phyloP scores from a whole-genome alignment of 331 rosid genomes.

The Phaseolus coccineus region DNA sequence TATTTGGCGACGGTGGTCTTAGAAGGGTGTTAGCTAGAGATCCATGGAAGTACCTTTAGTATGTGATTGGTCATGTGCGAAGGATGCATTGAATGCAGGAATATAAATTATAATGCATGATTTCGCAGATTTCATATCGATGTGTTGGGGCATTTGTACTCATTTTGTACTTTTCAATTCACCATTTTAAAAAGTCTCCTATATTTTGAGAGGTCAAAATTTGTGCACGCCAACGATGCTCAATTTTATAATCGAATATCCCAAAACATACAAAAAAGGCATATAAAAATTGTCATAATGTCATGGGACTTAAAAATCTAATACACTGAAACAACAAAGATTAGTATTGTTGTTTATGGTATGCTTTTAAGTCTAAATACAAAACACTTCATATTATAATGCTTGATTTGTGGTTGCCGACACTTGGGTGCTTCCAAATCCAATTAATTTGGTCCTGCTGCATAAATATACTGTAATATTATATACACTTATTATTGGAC shows the following conservation, averaged over 20 bases:
- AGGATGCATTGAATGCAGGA: slow-evolving; percentile 42
- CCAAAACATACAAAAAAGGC: slow-evolving; percentile 33
- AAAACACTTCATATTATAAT: background rate
- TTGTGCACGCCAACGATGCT: slow-evolving; percentile 45
- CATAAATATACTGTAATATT: slow-evolving; percentile 27
- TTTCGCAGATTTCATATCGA: slow-evolving; percentile 26
- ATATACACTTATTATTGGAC: slow-evolving; percentile 42
- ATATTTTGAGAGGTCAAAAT: slow-evolving; percentile 26
- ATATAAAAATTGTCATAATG: slow-evolving; percentile 24
- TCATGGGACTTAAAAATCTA: slow-evolving; percentile 42
- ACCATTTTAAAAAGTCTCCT: slow-evolving; percentile 36
- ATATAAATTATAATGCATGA: background rate
- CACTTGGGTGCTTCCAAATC: slow-evolving; percentile 46
- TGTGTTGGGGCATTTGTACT: slow-evolving; percentile 38
- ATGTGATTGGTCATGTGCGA: slow-evolving; percentile 26
- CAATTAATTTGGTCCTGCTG: slow-evolving; percentile 44
- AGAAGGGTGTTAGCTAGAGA: background rate
- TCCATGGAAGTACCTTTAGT: background rate
- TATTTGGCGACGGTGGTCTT: background rate
- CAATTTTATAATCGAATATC: slow-evolving; percentile 12
- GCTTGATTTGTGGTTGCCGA: slow-evolving; percentile 51
- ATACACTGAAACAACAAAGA: slow-evolving; percentile 15
- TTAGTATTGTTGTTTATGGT: slow-evolving; percentile 2
- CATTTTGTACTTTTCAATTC: slow-evolving; percentile 37
- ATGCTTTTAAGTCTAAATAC: background rate